A percentile compares a stretch with the other conserved stretches of the same genome.
phyloP scores from a whole-genome alignment of 352 stramenopile species.

The Globisporangium orthogonon region DNA sequence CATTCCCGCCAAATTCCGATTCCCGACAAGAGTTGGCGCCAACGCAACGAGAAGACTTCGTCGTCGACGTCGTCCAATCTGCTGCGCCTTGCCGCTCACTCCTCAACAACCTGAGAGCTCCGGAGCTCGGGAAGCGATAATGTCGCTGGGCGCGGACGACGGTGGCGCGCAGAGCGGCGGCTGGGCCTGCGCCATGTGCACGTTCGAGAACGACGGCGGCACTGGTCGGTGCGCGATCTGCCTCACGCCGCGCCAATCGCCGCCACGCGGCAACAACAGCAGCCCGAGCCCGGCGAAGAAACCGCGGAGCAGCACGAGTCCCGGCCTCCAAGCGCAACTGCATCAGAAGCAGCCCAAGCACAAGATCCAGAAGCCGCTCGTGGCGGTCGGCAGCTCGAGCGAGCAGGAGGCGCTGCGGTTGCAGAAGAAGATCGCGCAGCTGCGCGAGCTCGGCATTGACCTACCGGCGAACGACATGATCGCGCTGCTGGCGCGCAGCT shows the following conservation, averaged over 20 bases:
- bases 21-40: too few relatives aligned
- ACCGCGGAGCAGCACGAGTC: slow-evolving; percentile 3
- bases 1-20: too few relatives aligned
- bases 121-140: too few relatives aligned
- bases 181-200: slow-evolving; percentile 72
- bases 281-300: slow-evolving; percentile 14
- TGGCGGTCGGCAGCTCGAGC: slow-evolving; percentile 50
- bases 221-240: slow-evolving; percentile 57
- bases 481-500: slow-evolving; percentile 61
- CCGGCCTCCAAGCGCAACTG: not conserved
- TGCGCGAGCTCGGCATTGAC: slow-evolving; percentile 70
- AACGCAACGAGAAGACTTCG: too few relatives aligned
- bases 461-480: slow-evolving; percentile 43
- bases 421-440: slow-evolving; percentile 64
- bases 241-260: slow-evolving; percentile 8
- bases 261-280: slow-evolving; percentile 2
- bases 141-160: not conserved
- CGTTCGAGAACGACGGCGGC: slow-evolving; percentile 52
- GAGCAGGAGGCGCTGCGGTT: slow-evolving; percentile 56
- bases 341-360: slow-evolving; percentile 6
- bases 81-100: too few relatives aligned
- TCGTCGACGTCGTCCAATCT: too few relatives aligned
- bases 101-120: too few relatives aligned
- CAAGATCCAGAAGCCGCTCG: slow-evolving; percentile 33
- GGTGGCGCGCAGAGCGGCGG: not conserved